phyloP scores from a whole-genome alignment of 306 rosid species.

The Mimosa bimucronata region DNA sequence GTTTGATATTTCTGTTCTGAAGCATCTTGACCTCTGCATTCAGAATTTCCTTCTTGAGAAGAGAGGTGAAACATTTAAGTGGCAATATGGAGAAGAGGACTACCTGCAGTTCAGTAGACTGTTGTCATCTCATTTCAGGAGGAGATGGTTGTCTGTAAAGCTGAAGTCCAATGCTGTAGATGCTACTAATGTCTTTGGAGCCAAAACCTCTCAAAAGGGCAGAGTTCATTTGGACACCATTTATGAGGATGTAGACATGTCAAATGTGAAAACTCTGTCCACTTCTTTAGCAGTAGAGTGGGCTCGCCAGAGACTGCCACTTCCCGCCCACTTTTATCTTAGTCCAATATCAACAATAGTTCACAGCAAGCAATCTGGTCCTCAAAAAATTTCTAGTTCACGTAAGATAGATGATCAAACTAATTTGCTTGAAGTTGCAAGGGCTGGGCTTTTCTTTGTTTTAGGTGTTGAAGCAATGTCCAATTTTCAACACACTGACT shows the following conservation, averaged over 20 bases:
- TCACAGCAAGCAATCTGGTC: conserved; percentile 55
- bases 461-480: conserved; percentile 86
- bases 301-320: conserved; percentile 91
- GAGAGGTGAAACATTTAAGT: conserved; percentile 50
- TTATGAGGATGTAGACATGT: conserved; percentile 70
- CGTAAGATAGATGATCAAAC: conserved; percentile 42
- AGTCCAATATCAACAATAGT: conserved; percentile 82
- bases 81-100: conserved; percentile 78
- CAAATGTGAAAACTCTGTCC: conserved; percentile 40
- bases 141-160: conserved; percentile 82
- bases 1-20: conserved; percentile 60
- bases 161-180: conserved; percentile 51
- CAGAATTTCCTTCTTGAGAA: conserved; percentile 49
- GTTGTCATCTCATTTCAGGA: conserved; percentile 75
- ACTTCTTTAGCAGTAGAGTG: conserved; percentile 65
- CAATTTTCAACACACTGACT: conserved; percentile 51
- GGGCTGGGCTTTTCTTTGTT: conserved; percentile 81
- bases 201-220: conserved; percentile 49
- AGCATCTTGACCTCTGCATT: conserved; percentile 63
- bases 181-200: conserved; percentile 37
- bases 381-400: conserved; percentile 46
- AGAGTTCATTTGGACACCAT: conserved; percentile 63
- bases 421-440: conserved; percentile 67
- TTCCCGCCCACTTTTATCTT: conserved; percentile 79
- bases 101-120: conserved; percentile 58